A percentile compares a stretch with the other conserved stretches of the same genome.
phyloP scores from a whole-genome alignment of 2,329 filamentous ascomycete genomes.

The Penicillium sp. region DNA sequence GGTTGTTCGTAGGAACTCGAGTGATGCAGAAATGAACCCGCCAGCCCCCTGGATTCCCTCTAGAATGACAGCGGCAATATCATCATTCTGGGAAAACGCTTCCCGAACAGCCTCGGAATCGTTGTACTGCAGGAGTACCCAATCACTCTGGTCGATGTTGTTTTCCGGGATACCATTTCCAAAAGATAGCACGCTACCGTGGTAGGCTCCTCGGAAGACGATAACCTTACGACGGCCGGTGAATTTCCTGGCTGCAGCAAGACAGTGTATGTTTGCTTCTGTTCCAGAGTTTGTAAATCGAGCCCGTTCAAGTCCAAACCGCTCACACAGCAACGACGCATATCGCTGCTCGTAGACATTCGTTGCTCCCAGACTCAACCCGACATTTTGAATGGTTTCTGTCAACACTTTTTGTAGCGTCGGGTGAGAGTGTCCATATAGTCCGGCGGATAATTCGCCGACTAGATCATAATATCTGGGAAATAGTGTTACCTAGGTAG shows the following conservation, averaged over 20 bases:
- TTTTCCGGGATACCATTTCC: constrained; percentile 7
- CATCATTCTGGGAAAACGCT: not conserved
- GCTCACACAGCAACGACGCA: constrained; percentile 45
- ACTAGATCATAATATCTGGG: constrained; percentile 50
- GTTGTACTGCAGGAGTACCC: constrained; percentile 56
- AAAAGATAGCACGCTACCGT: constrained; percentile 49
- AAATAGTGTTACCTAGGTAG: not conserved
- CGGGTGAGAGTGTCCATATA: constrained; percentile 58
- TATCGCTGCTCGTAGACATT: constrained; percentile 46
- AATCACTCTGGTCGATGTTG: constrained; percentile 45
- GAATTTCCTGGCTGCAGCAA: constrained; percentile 47
- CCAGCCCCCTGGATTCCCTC: constrained; percentile 59
- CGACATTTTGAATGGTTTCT: constrained; percentile 37
- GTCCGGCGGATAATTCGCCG: constrained; percentile 55
- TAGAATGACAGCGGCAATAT: constrained; percentile 54
- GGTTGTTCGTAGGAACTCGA: constrained; percentile 47
- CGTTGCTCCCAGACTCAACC: constrained; percentile 50
- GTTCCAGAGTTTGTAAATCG: constrained; percentile 60
- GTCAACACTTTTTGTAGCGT: constrained; percentile 45
- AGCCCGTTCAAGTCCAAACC: constrained; percentile 47
- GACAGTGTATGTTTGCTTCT: constrained; percentile 54
- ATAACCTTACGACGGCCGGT: constrained; percentile 36
- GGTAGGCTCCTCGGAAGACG: constrained; percentile 47
- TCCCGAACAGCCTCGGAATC: constrained; percentile 42
- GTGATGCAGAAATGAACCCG: constrained; percentile 47